phyloP scores from a whole-genome alignment of 2,329 filamentous ascomycete species.

The Colletotrichum gigasporum region DNA sequence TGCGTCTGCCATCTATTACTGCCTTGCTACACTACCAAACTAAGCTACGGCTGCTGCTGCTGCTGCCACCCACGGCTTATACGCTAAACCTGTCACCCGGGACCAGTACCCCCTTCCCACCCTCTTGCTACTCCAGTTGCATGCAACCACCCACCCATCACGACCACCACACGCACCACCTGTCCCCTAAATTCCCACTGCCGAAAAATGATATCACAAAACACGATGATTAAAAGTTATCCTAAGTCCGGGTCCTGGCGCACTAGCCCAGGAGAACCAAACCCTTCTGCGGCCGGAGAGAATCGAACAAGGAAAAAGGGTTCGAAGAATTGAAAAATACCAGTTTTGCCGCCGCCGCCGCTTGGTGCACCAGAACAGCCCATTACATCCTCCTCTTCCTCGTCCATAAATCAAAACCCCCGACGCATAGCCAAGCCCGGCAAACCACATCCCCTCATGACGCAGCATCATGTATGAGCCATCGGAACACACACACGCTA shows the following conservation, averaged over 20 bases:
- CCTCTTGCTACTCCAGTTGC: too few species aligned
- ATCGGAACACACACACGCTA: not conserved
- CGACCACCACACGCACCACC: not conserved
- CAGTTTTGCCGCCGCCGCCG: too few species aligned
- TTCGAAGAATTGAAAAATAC: too few species aligned
- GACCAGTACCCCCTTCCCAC: not conserved
- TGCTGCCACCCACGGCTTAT: not conserved
- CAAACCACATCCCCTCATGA: not conserved
- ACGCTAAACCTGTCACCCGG: not conserved
- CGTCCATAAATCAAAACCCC: not conserved
- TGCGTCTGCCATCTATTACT: too few species aligned
- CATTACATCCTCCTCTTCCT: slow-evolving; percentile 4
- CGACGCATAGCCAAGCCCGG: not conserved
- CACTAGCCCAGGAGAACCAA: slow-evolving; percentile 3
- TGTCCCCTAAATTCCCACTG: not conserved
- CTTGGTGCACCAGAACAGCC: too few species aligned
- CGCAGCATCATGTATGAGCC: not conserved
- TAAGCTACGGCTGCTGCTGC: not conserved
- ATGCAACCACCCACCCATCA: not conserved
- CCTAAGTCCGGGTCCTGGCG: not conserved
- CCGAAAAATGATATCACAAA: not conserved
- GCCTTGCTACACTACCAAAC: too few species aligned
- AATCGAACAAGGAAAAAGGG: not conserved
- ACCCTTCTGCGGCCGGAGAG: not conserved
- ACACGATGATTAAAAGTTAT: not conserved